Evolutionary conservation across 2,329 filamentous ascomycete species (phyloP).

Genomic region (Exophiala dermatitidis): DNA sequence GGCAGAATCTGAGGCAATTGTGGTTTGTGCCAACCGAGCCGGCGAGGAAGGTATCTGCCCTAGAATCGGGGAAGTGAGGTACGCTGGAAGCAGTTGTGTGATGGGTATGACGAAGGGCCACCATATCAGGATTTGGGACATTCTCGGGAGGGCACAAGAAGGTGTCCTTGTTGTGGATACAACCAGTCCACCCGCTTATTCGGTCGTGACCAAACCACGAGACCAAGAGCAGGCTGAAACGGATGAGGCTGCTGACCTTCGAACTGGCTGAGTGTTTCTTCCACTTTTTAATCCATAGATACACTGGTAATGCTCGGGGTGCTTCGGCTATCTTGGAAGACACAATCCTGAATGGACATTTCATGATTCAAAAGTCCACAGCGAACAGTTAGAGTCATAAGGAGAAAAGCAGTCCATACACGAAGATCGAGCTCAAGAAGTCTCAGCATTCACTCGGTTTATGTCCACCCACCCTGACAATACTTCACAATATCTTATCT

Average conservation of each 20-base stretch:
- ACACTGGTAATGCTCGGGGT: background rate
- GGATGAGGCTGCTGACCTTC: background rate
- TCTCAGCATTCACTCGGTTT: no score
- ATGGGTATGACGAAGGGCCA: conserved; percentile 31
- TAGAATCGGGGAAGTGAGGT: conserved; percentile 37
- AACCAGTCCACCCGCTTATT: conserved; percentile 32
- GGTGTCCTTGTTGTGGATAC: conserved; percentile 44
- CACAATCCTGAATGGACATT: no score
- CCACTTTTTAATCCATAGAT: background rate
- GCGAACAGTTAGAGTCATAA: background rate
- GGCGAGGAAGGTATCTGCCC: conserved; percentile 36
- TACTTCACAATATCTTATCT: background rate
- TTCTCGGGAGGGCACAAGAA: conserved; percentile 40
- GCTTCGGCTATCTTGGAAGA: background rate
- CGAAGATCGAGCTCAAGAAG: background rate
- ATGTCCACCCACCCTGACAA: background rate
- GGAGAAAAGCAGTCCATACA: background rate
- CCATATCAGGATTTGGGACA: conserved; percentile 41
- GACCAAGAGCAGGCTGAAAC: background rate
- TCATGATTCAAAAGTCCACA: background rate
- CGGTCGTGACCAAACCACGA: conserved; percentile 7
- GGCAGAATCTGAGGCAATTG: conserved; percentile 33
- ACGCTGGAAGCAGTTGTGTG: conserved; percentile 44
- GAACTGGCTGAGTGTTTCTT: conserved; percentile 1
- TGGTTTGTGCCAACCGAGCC: conserved; percentile 43